Evolutionary conservation across 805 yeast genomes (phyloP).

Genomic region (Kodamaea hsintzibuensis): DNA sequence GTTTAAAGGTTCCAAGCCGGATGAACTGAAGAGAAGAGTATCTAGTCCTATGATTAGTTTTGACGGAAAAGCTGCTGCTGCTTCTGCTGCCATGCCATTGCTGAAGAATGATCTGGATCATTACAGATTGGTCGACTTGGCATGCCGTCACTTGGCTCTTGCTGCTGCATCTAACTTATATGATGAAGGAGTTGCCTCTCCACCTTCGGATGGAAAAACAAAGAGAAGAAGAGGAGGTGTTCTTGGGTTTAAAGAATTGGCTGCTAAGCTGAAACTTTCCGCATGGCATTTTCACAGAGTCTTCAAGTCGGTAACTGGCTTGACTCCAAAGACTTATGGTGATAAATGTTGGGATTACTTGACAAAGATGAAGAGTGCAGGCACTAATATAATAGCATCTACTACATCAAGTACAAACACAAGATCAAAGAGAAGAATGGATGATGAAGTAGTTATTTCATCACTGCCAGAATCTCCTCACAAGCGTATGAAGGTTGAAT

Average conservation of each 20-base stretch:
- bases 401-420: background rate
- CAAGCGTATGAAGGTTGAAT: constrained; percentile 17
- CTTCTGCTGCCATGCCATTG: constrained; percentile 28
- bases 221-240: constrained; percentile 75
- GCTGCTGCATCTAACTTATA: constrained; percentile 62
- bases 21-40: constrained; percentile 25
- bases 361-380: constrained; percentile 19
- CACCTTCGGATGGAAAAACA: constrained; percentile 26
- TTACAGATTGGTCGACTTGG: constrained; percentile 66
- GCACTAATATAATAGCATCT: background rate
- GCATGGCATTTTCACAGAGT: constrained; percentile 96
- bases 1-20: constrained; percentile 17
- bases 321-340: constrained; percentile 87
- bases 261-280: constrained; percentile 75
- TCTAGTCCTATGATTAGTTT: constrained; percentile 30
- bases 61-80: constrained; percentile 26
- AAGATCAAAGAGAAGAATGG: background rate
- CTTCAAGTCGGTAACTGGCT: constrained; percentile 80
- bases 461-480: background rate
- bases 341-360: constrained; percentile 73
- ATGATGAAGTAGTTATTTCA: background rate
- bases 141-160: constrained; percentile 79
- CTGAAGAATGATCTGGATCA: constrained; percentile 69
- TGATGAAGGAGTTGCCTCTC: constrained; percentile 15
- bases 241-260: constrained; percentile 82